Conservation (phyloP, 768 basidiomycete genomes). For the Lactarius sanguifluus region DNA sequence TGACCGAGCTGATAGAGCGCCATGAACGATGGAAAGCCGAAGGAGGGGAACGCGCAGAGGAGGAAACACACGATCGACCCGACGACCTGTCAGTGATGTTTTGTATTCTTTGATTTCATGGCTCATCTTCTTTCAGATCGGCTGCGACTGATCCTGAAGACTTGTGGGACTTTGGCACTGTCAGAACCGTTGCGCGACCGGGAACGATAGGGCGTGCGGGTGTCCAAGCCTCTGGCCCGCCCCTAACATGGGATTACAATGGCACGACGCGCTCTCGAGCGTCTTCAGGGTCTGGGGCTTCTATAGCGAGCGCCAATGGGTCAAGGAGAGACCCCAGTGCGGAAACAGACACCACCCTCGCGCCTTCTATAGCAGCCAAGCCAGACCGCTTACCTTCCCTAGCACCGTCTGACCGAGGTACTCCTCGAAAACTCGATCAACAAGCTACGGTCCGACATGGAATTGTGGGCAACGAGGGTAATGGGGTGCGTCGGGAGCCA, state of each 20-base stretch:
- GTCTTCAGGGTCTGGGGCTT: conserved; percentile 42
- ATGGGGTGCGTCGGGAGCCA: conserved; percentile 44
- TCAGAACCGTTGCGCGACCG: conserved; percentile 61
- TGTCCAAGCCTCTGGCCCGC: conserved; percentile 61
- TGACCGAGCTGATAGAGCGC: conserved; percentile 94
- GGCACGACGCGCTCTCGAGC: conserved; percentile 40
- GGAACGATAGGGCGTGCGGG: conserved; percentile 67
- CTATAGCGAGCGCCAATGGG: conserved; percentile 38
- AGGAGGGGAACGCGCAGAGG: conserved; percentile 73
- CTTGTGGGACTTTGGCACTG: conserved; percentile 97
- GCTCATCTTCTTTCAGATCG: conserved; percentile 41
- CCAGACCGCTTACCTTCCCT: conserved; percentile 59
- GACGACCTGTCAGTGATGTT: conserved; percentile 59
- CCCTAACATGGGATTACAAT: conserved; percentile 80
- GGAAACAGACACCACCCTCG: conserved; percentile 33
- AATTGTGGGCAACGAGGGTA: conserved; percentile 33
- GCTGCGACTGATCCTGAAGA: conserved; percentile 68
- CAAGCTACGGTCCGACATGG: conserved; percentile 69
- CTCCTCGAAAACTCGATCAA: conserved; percentile 45
- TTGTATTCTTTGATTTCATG: conserved; percentile 3
- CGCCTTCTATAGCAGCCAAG: conserved; percentile 50
- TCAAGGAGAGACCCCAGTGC: conserved; percentile 32
- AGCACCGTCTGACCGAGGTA: conserved; percentile 37
- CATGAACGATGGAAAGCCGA: conserved; percentile 93
- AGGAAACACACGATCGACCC: conserved; percentile 60